Percentiles rank a stretch among this genome's conserved stretches.
Conservation (phyloP, 768 basidiomycete genomes). For the Mycena floridula region DNA sequence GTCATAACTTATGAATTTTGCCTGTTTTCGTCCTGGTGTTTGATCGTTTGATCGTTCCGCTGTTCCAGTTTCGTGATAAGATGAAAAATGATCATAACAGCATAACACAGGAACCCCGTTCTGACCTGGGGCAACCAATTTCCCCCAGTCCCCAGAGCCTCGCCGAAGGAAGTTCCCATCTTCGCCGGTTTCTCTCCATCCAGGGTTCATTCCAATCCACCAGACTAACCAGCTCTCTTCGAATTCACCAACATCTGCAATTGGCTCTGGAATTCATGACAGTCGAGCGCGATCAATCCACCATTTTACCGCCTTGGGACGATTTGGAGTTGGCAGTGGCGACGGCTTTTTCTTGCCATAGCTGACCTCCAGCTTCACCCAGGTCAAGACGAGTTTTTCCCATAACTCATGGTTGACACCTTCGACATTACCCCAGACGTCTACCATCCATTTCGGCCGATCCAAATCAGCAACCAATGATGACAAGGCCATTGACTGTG, state of each 20-base stretch:
- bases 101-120: too few species aligned
- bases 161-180: neutral
- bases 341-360: neutral
- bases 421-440: neutral
- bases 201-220: neutral
- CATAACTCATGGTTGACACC: too few species aligned
- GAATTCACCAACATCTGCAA: neutral
- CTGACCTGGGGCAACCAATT: neutral
- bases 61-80: too few species aligned
- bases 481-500: neutral
- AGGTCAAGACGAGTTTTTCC: neutral
- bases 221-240: neutral
- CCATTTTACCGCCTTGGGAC: neutral
- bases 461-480: neutral
- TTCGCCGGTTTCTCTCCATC: neutral
- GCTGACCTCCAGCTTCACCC: neutral
- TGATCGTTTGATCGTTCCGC: too few species aligned
- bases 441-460: neutral
- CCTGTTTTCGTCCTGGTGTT: too few species aligned
- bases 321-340: neutral
- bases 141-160: neutral
- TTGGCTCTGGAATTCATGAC: neutral
- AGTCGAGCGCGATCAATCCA: neutral
- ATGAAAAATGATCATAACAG: too few species aligned
- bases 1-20: too few species aligned